Base-by-base conservation (phyloP, 2,329 filamentous ascomycete genomes). In the Aspergillus melleus region DNA sequence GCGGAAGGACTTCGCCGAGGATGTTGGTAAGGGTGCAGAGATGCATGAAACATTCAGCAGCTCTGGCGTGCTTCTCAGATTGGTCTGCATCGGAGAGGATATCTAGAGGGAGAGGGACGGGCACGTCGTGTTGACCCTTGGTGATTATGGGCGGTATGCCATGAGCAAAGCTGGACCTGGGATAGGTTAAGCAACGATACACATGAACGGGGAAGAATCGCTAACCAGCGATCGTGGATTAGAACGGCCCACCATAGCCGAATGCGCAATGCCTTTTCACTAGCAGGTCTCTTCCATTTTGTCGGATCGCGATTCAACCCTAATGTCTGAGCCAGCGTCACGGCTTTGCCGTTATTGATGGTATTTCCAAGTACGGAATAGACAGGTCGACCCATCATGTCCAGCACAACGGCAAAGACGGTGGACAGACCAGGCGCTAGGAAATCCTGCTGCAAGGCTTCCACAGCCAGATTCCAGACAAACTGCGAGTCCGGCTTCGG, bases 401-500 rank as follows among this genome's bases (percentile, higher is more conserved):
- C 83, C 3, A 86, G 70, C 2, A 84, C 68, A 6, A 81, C 77
- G 1, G 83, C 79, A 3, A 80, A 74, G 12, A 86, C 76, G 0
- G 82, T 82, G 0, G 82, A 81, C 49, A 85, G 75, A 0, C 82
- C 80, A 0, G 83, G 83, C 0, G 79, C 80, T 5, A 82, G 71
- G 30, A 82, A 76, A 3, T 85, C 77, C 47, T 86, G 83, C 59
- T 83, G 82, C 5, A 84, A 71, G 0, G 83, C 81, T 58, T 82
- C 80, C 14, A 78, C 81, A 16, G 83, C 81, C 20, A 84, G 75
- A 56, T 85, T 85, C 83, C 84, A 86, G 32, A 83, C 77, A 63
- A 82, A 86, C 14, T 80, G 77, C 12, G 75, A 71, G 64, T 86
- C 83, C 0, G 83, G 83, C 1, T 71, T 70, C 11, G 61, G 63